Conservation (phyloP, 345 rosid species). For the Pistacia vera region DNA sequence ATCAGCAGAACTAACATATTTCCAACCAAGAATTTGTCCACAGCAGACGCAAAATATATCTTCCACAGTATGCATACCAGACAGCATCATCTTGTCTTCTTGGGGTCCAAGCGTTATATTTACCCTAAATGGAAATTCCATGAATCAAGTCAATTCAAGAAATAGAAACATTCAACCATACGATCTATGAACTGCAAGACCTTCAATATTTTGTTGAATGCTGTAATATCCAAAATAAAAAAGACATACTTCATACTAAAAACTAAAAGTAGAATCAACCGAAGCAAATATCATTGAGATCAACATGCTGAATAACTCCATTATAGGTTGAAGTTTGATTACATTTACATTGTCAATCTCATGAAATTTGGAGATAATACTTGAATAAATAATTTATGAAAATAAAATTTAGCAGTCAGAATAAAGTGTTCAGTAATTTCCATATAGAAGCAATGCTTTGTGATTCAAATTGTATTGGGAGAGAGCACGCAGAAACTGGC, state of each 20-base stretch:
- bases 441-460: background rate
- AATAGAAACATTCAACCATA: background rate
- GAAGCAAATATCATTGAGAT: background rate
- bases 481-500: background rate
- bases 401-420: background rate
- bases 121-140: slow-evolving; percentile 29
- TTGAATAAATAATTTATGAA: background rate
- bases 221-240: background rate
- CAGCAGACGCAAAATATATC: slow-evolving; percentile 52
- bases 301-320: too few species aligned
- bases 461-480: background rate
- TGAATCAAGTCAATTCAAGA: background rate
- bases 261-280: background rate
- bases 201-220: background rate
- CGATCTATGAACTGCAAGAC: background rate
- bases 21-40: slow-evolving; percentile 55
- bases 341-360: background rate
- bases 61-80: slow-evolving; percentile 49
- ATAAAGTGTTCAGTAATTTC: background rate
- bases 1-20: slow-evolving; percentile 34
- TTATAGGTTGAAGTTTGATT: too few species aligned
- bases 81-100: slow-evolving; percentile 46
- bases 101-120: slow-evolving; percentile 34
- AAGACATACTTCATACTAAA: background rate
- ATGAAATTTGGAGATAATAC: background rate